These are phyloP conservation scores for Rhizoctonia solani DNA, from an alignment of 1,284 basidiomycete species.

Conservation along the genomic window DNA sequence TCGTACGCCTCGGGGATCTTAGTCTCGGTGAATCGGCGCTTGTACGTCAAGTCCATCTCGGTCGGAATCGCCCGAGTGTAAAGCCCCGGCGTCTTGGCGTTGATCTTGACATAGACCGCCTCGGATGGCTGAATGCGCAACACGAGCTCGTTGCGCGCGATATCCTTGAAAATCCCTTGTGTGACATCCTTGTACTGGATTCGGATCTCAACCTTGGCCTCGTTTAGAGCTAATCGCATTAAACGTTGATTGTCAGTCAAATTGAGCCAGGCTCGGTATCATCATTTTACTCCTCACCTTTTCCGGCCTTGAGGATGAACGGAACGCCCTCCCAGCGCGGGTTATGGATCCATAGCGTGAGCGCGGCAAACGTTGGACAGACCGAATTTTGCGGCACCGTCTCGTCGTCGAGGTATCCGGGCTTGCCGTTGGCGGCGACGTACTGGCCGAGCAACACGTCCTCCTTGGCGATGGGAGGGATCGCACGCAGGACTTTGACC, in stretches of 20 bases:
- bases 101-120: conserved; percentile 93
- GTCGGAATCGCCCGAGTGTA: conserved; percentile 87
- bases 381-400: conserved; percentile 90
- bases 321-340: conserved; percentile 97
- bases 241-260: neutral
- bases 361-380: conserved; percentile 91
- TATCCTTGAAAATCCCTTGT: conserved; percentile 92
- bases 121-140: conserved; percentile 94
- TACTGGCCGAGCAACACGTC: conserved; percentile 94
- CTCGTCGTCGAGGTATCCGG: conserved; percentile 95
- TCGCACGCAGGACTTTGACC: conserved; percentile 93
- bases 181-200: conserved; percentile 97
- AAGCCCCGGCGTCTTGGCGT: conserved; percentile 90
- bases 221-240: conserved; percentile 74
- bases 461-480: conserved; percentile 74
- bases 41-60: conserved; percentile 97
- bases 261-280: neutral
- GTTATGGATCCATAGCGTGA: conserved; percentile 88
- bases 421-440: conserved; percentile 83
- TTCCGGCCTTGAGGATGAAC: conserved; percentile 95
- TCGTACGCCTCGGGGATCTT: conserved; percentile 96
- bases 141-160: conserved; percentile 92
- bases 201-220: conserved; percentile 95
- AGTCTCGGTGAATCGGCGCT: conserved; percentile 84
- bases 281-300: conserved; percentile 74